These are phyloP conservation scores for Phytophthora foliorum DNA, from an alignment of 352 stramenopile genomes.

Conservation along the genomic window DNA sequence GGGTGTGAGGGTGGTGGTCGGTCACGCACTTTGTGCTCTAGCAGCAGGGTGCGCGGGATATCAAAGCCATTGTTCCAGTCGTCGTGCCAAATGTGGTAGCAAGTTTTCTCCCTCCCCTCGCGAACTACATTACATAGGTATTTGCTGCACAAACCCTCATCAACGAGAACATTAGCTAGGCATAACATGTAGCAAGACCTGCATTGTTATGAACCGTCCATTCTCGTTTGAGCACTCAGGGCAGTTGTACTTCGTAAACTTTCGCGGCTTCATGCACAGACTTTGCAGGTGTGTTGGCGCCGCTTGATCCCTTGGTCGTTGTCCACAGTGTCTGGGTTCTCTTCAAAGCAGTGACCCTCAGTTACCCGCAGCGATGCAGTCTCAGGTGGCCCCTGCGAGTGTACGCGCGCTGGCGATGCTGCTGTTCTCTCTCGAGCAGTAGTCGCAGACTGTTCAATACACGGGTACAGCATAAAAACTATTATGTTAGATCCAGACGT, in stretches of 20 bases:
- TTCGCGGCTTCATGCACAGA: slow-evolving; percentile 4
- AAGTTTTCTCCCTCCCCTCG: neutral
- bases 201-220: too few species aligned
- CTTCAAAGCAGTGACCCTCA: slow-evolving; percentile 1
- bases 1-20: neutral
- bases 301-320: neutral
- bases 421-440: neutral
- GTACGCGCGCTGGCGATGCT: slow-evolving; percentile 1
- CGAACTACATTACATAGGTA: slow-evolving; percentile 9
- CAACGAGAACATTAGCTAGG: too few species aligned
- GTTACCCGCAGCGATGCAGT: too few species aligned
- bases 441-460: slow-evolving; percentile 4
- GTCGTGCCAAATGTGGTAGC: slow-evolving; percentile 9
- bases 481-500: neutral
- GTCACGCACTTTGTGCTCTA: neutral
- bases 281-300: neutral
- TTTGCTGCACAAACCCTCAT: slow-evolving; percentile 1
- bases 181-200: too few species aligned
- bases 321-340: slow-evolving; percentile 5
- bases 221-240: slow-evolving; percentile 6
- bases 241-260: slow-evolving; percentile 11
- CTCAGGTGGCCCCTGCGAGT: too few species aligned
- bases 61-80: slow-evolving; percentile 6
- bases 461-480: neutral
- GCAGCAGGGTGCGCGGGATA: neutral